These are phyloP conservation scores for Parmales sp. DNA, from an alignment of 108 stramenopile genomes.

Conservation along the genomic window DNA sequence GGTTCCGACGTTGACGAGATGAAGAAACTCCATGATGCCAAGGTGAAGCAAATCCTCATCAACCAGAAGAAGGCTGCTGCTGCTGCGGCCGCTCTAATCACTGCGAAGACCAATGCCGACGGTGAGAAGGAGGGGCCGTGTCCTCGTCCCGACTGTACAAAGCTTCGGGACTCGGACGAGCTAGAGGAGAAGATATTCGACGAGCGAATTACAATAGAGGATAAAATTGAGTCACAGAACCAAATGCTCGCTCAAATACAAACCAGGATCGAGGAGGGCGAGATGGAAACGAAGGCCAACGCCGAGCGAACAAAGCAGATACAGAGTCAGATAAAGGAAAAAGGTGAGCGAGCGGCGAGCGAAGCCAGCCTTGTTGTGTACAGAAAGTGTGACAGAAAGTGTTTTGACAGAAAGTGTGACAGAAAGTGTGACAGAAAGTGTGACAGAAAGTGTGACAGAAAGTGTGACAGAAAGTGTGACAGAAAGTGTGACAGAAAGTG, in stretches of 20 bases:
- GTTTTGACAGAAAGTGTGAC: no score
- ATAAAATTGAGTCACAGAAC: neutral
- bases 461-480: no score
- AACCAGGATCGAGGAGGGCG: neutral
- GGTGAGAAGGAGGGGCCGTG: neutral
- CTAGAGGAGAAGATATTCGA: conserved; percentile 7
- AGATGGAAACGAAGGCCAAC: neutral
- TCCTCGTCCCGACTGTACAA: neutral
- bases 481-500: no score
- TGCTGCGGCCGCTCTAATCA: neutral
- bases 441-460: no score
- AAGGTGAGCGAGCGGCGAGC: neutral
- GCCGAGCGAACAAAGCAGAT: neutral
- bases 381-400: no score
- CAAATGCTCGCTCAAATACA: neutral
- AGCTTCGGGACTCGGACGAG: conserved; percentile 4
- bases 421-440: no score
- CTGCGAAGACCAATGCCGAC: neutral
- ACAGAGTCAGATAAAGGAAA: neutral
- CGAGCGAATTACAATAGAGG: neutral
- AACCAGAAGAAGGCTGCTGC: conserved; percentile 6
- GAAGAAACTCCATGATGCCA: neutral
- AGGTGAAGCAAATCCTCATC: neutral
- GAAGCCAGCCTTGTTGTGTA: neutral
- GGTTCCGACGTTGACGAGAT: neutral